These are phyloP conservation scores for Neofusicoccum ribis DNA, from an alignment of 2,329 filamentous ascomycete species.

Conservation along the genomic window DNA sequence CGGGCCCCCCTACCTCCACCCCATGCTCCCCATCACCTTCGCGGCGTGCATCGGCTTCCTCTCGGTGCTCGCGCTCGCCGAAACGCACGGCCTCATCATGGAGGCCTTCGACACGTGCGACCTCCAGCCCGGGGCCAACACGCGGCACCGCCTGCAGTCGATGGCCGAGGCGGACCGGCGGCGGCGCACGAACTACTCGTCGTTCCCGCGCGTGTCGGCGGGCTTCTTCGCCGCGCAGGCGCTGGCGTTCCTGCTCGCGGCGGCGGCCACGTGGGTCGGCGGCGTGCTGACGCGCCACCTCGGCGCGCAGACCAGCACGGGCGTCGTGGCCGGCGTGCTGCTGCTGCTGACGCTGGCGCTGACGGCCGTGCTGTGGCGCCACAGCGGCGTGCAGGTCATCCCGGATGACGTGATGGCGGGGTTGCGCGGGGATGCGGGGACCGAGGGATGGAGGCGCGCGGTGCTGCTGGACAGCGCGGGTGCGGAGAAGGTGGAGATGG, in stretches of 20 bases:
- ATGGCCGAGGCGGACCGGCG: constrained; percentile 46
- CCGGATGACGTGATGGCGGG: constrained; percentile 55
- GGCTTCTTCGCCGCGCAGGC: constrained; percentile 71
- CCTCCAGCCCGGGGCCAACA: constrained; percentile 69
- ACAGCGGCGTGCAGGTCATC: constrained; percentile 67
- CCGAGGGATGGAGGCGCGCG: constrained; percentile 52
- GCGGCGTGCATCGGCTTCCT: constrained; percentile 68
- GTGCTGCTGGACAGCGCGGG: constrained; percentile 32
- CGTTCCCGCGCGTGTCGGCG: constrained; percentile 71
- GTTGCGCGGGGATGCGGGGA: constrained; percentile 53
- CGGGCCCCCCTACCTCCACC: constrained; percentile 58
- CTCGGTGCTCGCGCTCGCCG: constrained; percentile 70
- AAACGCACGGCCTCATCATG: constrained; percentile 77
- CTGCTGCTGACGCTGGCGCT: constrained; percentile 65
- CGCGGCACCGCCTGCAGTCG: constrained; percentile 46
- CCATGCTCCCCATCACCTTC: constrained; percentile 66
- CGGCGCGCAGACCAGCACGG: constrained; percentile 68
- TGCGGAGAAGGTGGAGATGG: constrained; percentile 49
- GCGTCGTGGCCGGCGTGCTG: constrained; percentile 67
- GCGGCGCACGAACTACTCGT: constrained; percentile 70
- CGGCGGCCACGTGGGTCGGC: constrained; percentile 66
- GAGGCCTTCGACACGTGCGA: constrained; percentile 81
- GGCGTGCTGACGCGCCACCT: constrained; percentile 66
- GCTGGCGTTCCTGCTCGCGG: constrained; percentile 68
- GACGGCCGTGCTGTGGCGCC: constrained; percentile 62